Conservation (phyloP, 352 stramenopile genomes). For the Pythium utonaiense region DNA sequence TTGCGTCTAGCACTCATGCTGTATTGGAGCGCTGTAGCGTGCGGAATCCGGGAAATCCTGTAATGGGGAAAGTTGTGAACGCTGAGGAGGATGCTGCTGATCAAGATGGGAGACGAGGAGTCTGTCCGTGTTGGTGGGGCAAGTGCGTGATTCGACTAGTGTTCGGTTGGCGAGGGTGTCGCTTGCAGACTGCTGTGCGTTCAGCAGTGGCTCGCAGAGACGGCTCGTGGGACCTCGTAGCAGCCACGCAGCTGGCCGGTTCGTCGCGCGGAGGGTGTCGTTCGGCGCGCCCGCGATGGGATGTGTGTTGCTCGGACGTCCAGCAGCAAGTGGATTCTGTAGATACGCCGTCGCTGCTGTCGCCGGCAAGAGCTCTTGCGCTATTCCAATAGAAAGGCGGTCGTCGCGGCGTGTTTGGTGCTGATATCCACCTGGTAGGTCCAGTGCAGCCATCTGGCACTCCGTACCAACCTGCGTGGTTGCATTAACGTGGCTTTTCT, state of each 20-base stretch:
- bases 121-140: not conserved
- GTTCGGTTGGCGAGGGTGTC: not conserved
- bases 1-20: slow-evolving; percentile 40
- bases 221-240: slow-evolving; percentile 1
- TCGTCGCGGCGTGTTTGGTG: slow-evolving; percentile 5
- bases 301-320: not conserved
- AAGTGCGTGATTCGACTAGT: not conserved
- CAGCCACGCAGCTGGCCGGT: slow-evolving; percentile 19
- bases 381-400: not conserved
- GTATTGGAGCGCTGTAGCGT: not conserved
- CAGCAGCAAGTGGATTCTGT: not conserved
- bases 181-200: not conserved
- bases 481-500: not conserved
- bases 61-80: slow-evolving; percentile 34
- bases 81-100: slow-evolving; percentile 24
- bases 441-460: slow-evolving; percentile 26
- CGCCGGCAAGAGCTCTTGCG: not conserved
- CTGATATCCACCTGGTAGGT: slow-evolving; percentile 21
- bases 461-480: slow-evolving; percentile 17
- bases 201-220: not conserved
- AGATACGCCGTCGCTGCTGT: not conserved
- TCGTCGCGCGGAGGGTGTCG: not conserved
- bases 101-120: slow-evolving; percentile 16
- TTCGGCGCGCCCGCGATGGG: not conserved
- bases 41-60: slow-evolving; percentile 19